Conservation (phyloP, 108 stramenopile genomes). For the Cyclotella kingstonii region DNA sequence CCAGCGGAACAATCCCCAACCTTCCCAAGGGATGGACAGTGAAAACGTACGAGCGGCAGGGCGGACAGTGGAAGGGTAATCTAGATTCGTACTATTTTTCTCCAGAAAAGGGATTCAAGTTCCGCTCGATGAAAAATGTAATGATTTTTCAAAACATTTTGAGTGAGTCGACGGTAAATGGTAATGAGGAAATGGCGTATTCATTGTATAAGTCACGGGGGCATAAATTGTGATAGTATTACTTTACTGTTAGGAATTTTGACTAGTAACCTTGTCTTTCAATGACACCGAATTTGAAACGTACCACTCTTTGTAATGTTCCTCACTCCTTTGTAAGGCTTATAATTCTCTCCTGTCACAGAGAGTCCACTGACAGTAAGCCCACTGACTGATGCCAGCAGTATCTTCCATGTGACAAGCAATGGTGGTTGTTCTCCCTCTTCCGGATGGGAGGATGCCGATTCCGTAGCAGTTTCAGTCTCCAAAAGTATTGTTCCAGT, state of each 20-base stretch:
- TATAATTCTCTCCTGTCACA: slow-evolving; percentile 88
- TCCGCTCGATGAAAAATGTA: slow-evolving; percentile 16
- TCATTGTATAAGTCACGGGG: slow-evolving; percentile 18
- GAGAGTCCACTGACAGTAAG: slow-evolving; percentile 89
- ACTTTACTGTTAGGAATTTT: neutral
- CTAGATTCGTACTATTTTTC: slow-evolving; percentile 27
- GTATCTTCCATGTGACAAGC: slow-evolving; percentile 92
- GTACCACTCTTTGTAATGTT: slow-evolving; percentile 86
- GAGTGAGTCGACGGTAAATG: slow-evolving; percentile 7
- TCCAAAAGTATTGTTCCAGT: slow-evolving; percentile 59
- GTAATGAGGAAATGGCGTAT: slow-evolving; percentile 14
- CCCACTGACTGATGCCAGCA: slow-evolving; percentile 91
- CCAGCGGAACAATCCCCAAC: neutral
- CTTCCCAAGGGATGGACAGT: slow-evolving; percentile 18
- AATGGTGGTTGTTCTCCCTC: slow-evolving; percentile 85
- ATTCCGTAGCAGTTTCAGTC: slow-evolving; percentile 18
- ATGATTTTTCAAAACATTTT: slow-evolving; percentile 12
- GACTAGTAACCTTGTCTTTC: neutral
- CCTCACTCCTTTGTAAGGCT: slow-evolving; percentile 96
- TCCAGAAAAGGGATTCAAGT: slow-evolving; percentile 16
- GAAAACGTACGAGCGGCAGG: slow-evolving; percentile 14
- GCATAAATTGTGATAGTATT: neutral
- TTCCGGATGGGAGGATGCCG: slow-evolving; percentile 10
- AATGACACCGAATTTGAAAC: slow-evolving; percentile 77
- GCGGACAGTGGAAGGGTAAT: slow-evolving; percentile 4